Conservation (phyloP, 495 filamentous ascomycete species). For the Penicillium roqueforti region DNA sequence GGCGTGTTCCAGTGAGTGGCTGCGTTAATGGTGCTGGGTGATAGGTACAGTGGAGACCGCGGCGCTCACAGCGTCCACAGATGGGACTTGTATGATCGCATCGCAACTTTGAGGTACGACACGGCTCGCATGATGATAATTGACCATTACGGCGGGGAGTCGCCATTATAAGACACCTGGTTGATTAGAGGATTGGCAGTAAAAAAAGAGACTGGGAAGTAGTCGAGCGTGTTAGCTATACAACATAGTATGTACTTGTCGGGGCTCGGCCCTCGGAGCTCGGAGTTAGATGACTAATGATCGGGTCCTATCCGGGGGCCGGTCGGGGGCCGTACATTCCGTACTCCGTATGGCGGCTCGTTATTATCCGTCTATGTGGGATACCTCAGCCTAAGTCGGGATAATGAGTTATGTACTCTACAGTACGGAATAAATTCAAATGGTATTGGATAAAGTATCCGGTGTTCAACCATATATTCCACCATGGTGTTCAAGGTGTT, state of each 20-base stretch:
- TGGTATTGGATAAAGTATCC: no score
- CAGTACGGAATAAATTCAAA: no score
- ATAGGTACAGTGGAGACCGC: slow-evolving; percentile 26
- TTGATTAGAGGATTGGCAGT: neutral
- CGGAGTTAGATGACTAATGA: neutral
- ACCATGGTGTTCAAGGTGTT: no score
- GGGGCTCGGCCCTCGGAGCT: neutral
- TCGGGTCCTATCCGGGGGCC: no score
- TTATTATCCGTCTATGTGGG: no score
- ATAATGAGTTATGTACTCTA: no score
- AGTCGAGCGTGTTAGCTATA: no score
- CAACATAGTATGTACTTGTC: neutral
- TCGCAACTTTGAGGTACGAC: slow-evolving; percentile 41
- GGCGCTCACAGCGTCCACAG: slow-evolving; percentile 25
- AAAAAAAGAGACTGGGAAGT: neutral
- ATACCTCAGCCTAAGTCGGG: no score
- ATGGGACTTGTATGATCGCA: slow-evolving; percentile 35
- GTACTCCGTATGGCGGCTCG: no score
- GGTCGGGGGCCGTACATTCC: no score
- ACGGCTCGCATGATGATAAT: slow-evolving; percentile 42
- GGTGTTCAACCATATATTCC: no score
- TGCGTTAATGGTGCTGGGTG: slow-evolving; percentile 34
- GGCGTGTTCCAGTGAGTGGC: neutral
- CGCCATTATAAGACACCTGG: slow-evolving; percentile 8
- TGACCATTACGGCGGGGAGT: slow-evolving; percentile 38